A percentile compares a stretch with the other conserved stretches of the same genome.
Evolutionary conservation across 352 stramenopile species (phyloP).

Genomic region (Phytophthora ramorum): DNA sequence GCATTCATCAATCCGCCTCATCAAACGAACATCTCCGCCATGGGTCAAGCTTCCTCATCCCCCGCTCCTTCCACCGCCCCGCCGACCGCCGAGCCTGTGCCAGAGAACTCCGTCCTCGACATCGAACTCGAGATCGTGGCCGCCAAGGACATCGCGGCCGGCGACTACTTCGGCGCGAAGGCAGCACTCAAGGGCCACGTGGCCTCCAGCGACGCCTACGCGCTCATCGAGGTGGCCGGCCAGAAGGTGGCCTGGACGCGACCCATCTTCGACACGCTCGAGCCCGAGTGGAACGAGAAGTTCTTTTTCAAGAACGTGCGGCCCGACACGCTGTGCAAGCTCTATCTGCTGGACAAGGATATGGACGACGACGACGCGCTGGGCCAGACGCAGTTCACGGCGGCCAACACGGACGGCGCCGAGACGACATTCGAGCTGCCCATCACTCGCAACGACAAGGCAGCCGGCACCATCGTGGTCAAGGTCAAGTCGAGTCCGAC

Average conservation of each 20-base stretch:
- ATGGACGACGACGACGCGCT: no score
- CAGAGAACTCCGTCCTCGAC: slow-evolving; percentile 16
- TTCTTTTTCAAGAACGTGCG: slow-evolving; percentile 48
- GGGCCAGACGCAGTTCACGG: slow-evolving; percentile 24
- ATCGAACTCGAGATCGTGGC: no score
- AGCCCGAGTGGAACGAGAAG: slow-evolving; percentile 44
- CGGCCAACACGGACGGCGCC: slow-evolving; percentile 14
- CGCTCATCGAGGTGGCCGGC: slow-evolving; percentile 28
- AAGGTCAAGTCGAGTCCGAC: slow-evolving; percentile 35
- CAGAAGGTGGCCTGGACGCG: slow-evolving; percentile 41
- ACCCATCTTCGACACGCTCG: slow-evolving; percentile 37
- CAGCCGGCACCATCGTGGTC: slow-evolving; percentile 27
- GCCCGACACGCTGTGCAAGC: slow-evolving; percentile 31
- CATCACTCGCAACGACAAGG: slow-evolving; percentile 17
- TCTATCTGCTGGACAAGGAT: no score
- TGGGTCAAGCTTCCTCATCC: slow-evolving; percentile 17
- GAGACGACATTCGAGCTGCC: slow-evolving; percentile 21
- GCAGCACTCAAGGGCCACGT: no score
- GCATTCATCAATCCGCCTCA: neutral
- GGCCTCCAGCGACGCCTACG: slow-evolving; percentile 37
- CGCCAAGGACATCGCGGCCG: no score
- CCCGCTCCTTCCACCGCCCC: neutral
- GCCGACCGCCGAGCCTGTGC: neutral
- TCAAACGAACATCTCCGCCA: neutral
- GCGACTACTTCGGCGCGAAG: no score